Evolutionary conservation across 2,329 filamentous ascomycete genomes (phyloP).

Genomic region (Pleoardoris graminearum): DNA sequence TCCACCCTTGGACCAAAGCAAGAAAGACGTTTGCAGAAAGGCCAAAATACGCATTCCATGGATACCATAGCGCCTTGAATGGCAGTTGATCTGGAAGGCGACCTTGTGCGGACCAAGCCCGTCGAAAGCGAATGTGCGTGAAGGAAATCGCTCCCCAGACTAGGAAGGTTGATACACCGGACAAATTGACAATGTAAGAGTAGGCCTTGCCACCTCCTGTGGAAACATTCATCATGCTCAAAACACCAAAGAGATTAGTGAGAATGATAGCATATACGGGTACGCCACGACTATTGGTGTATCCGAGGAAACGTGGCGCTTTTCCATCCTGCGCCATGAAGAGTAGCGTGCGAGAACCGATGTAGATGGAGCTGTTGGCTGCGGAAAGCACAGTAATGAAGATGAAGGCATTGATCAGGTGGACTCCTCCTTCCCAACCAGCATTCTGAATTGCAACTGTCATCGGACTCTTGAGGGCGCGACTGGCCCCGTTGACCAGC

Average conservation of each 20-base stretch:
- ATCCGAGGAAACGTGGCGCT: constrained; percentile 70
- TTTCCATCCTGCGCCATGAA: constrained; percentile 69
- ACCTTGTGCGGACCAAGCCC: constrained; percentile 56
- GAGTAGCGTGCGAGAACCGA: constrained; percentile 72
- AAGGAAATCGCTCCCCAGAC: constrained; percentile 73
- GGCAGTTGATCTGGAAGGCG: constrained; percentile 50
- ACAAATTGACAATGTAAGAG: constrained; percentile 70
- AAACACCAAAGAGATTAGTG: constrained; percentile 69
- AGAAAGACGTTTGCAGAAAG: constrained; percentile 56
- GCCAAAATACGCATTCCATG: constrained; percentile 56
- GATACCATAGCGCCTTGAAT: constrained; percentile 53
- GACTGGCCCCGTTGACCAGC: constrained; percentile 58
- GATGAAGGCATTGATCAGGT: constrained; percentile 70
- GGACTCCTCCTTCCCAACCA: constrained; percentile 71
- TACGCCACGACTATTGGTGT: constrained; percentile 66
- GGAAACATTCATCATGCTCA: constrained; percentile 76
- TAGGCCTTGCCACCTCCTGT: constrained; percentile 69
- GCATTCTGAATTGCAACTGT: constrained; percentile 64
- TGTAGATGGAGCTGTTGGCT: constrained; percentile 74
- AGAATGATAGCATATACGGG: constrained; percentile 65
- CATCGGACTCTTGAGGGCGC: constrained; percentile 58
- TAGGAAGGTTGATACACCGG: constrained; percentile 70
- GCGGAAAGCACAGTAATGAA: constrained; percentile 66
- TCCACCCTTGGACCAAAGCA: constrained; percentile 58
- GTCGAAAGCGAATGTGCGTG: constrained; percentile 72